Conservation (phyloP, 306 rosid species). For the Cicer cuneatum region DNA sequence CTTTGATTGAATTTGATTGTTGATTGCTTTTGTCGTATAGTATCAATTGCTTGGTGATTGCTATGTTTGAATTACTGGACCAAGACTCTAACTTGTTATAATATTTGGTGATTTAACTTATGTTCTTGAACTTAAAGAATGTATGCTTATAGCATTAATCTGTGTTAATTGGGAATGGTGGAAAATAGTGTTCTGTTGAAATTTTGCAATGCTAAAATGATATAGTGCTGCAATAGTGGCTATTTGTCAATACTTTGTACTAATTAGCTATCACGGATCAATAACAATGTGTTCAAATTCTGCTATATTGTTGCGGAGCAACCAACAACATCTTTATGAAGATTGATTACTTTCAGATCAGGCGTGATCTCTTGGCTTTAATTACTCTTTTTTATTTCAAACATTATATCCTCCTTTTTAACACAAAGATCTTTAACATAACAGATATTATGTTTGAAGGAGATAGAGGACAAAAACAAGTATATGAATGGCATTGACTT, state of each 20-base stretch:
- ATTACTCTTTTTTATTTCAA: not conserved
- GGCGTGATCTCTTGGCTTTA: not conserved
- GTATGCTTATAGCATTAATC: not conserved
- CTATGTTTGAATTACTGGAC: constrained; percentile 5
- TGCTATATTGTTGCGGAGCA: no score
- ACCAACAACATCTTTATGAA: not conserved
- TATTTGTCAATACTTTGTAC: no score
- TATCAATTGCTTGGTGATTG: not conserved
- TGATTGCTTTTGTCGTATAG: not conserved
- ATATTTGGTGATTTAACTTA: not conserved
- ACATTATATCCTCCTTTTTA: not conserved
- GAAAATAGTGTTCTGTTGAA: no score
- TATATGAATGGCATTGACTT: not conserved
- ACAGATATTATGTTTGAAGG: not conserved
- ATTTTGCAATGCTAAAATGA: no score
- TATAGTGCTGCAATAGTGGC: no score
- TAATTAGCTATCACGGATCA: no score
- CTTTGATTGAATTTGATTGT: not conserved
- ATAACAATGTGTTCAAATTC: no score
- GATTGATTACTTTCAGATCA: not conserved
- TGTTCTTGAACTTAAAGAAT: not conserved
- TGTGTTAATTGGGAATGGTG: no score
- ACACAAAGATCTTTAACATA: not conserved
- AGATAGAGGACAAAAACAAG: not conserved
- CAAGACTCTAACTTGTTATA: not conserved